Base-by-base conservation (phyloP, 352 stramenopile genomes). In the Phytophthora multivora region DNA sequence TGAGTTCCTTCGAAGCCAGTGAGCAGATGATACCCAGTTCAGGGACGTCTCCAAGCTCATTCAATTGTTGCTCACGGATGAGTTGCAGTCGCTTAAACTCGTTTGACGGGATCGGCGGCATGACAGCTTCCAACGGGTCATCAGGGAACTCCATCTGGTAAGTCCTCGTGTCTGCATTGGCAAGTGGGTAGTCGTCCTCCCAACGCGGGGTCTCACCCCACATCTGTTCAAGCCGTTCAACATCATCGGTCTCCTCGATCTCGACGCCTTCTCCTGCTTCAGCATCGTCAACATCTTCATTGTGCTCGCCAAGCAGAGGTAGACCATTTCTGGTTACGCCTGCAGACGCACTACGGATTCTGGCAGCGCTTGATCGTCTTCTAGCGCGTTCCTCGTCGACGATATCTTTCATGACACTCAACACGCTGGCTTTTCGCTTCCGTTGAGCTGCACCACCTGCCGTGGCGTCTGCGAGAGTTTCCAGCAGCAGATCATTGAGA, bases 11-110 rank as follows among this genome's bases (percentile, higher is more conserved):
- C 3, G 66, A 62, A 19, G 77, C 80, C 43, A 92, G 63, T 2
- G 71, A 71, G 53, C 83, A 92, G 43, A 92, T 85, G 46, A 89
- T 80, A 12, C 73, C 77, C n/a, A 92, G 71, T 55, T 92, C 83
- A 6, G 86, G 77, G 11, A 75, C 72, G 15, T 76, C 66, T 2
- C 76, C 76, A 4, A 90, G 67, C 30, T 86, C 59, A 41, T 78
- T 64, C 25, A 89, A 63, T 46, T 79, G 63, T 8, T 72, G 69
- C 30, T 80, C 53, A 35, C 74, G 52, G 51, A 91, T 85, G 2
- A 71, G 60, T 39, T 82, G 39, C 4, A 89, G 39, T 31, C 83
- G 83, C 38, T 75, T 30, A 7, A 63, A 63, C 41, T 90, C 83
- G 63, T 86, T 86, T 21, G 51, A 56, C 2, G 70, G 62, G 13